Base-by-base conservation (phyloP, 345 rosid genomes). In the Bruguiera gymnorhiza region DNA sequence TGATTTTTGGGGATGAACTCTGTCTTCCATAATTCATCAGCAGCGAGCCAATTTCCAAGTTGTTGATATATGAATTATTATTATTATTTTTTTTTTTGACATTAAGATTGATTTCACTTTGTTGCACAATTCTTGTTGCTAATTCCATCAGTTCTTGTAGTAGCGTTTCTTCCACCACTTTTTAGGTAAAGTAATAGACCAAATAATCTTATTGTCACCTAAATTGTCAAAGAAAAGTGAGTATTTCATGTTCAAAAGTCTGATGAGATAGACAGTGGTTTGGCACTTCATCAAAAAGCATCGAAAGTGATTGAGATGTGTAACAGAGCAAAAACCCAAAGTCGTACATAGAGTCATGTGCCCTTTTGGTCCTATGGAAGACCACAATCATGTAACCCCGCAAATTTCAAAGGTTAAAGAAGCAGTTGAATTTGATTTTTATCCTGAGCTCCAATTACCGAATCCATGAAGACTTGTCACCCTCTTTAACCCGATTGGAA, bases 251-350 rank as follows among this genome's bases (percentile, higher is more conserved):
- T 52, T 75, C 73, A 57, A 30, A 39, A 39, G 58, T 54, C 11
- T 60, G 18, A 51, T 53, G 78, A 76, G 51, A 75, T 63, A 62
- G 83, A 76, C 24, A 0, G 29, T 78, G 80, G 57, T 63, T 79
- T 60, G 79, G 73, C 62, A 65, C 77, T 65, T 39, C 61, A 62
- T 50, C 65, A 64, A 69, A 72, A 74, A 83, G 74, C 68, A 21
- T 26, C 37, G 80, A 73, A 56, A 75, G 66, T 30, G 80, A 75
- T 60, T 16, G 69, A 66, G 68, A 70, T 19, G 37, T 13, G 16
- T 43, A 43, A 13, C 50, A 11, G 3, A 43, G 50, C 50, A 43
- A 3, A 43, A 43, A 13, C 50, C 50, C 5, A 43, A 43, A 13
- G 50, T 43, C 50, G 15, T 43, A 43, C 50, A 13, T 3, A 43